Base-by-base conservation (phyloP, 208 protist genomes). In the Vickermania spadyakhi region DNA sequence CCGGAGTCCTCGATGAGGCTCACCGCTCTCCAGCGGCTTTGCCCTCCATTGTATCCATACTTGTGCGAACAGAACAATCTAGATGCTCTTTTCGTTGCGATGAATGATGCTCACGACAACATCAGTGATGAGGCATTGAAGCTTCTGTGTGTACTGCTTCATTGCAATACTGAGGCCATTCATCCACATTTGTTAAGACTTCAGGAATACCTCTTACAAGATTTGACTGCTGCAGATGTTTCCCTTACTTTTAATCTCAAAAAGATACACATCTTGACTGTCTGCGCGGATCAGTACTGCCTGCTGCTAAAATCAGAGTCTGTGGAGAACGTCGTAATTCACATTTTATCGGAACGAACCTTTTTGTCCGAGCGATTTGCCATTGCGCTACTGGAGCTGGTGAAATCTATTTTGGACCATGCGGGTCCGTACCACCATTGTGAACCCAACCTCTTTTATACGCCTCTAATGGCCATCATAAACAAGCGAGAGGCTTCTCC, bases 171-270 rank as follows among this genome's bases (percentile, higher is more conserved):
- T 0, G 78, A 64, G 23, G 81, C 79, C 52, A 77, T 95, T 5
- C 70, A 84, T 21, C 75, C 84, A 27, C 79, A 89, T 56, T 70
- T 95, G 31, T 61, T 84, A 31, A 77, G 70, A 1, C 54, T 77
- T 26, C 83, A 95, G 61, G 84, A 88, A 66, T 89, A 89, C 58
- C 84, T 91, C 77, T 62, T 95, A 57, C 71, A 76, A n/a, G 84
- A 95, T 28, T 70, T 95, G 29, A 79, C 84, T 14, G 72, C 77
- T 14, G 79, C 82, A 58, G 84, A 88, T 68, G 71, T 82, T 13
- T 89, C 84, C 7, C 76, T 95, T 1, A 86, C 84, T n/a, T 62
- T 75, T 18, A 72, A 81, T 28, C 80, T 91, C 51, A 77, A 82
- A 60, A 80, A 81, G 49, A 64, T 81, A 13, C 68, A 60, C 22